Percentiles rank a stretch among this genome's conserved stretches.
Evolutionary conservation across 2,329 filamentous ascomycete species (phyloP).

Genomic region (Sporothrix pseudoabietina): DNA sequence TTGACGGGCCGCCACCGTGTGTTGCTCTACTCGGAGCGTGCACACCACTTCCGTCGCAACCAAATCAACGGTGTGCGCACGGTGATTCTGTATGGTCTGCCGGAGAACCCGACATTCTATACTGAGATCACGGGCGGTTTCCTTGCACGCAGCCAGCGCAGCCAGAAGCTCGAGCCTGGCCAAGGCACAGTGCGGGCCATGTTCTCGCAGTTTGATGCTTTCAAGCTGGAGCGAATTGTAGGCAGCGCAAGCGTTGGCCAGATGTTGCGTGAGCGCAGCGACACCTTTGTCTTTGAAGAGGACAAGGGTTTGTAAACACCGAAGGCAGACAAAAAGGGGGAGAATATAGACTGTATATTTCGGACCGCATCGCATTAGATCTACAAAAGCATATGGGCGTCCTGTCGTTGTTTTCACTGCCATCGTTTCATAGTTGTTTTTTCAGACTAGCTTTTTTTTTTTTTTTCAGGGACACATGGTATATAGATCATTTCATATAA

Average conservation of each 20-base stretch:
- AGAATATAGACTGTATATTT: not conserved
- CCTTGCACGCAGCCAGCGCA: constrained; percentile 61
- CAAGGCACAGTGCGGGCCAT: constrained; percentile 63
- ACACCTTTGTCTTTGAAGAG: constrained; percentile 94
- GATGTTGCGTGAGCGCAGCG: constrained; percentile 80
- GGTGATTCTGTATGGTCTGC: constrained; percentile 82
- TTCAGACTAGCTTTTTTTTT: not conserved
- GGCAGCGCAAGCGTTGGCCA: constrained; percentile 77
- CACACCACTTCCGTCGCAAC: constrained; percentile 96
- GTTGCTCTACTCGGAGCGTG: constrained; percentile 87
- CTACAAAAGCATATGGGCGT: constrained; percentile 27
- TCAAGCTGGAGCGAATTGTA: constrained; percentile 86
- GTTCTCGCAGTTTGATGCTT: constrained; percentile 86
- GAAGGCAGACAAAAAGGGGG: not conserved
- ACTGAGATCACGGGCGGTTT: constrained; percentile 72
- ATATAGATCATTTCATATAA: constrained; percentile 3
- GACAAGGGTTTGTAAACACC: constrained; percentile 23
- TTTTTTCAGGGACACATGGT: not conserved
- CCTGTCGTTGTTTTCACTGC: not conserved
- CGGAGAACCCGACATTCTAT: constrained; percentile 85
- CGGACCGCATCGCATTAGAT: not conserved
- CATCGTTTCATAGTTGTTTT: not conserved
- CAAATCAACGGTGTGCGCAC: constrained; percentile 76
- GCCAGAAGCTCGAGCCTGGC: constrained; percentile 57
- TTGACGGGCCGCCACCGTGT: constrained; percentile 78